Percentiles rank a stretch among this genome's conserved stretches.
Conservation (phyloP, 441 rosid genomes). For the Eruca vesicaria region DNA sequence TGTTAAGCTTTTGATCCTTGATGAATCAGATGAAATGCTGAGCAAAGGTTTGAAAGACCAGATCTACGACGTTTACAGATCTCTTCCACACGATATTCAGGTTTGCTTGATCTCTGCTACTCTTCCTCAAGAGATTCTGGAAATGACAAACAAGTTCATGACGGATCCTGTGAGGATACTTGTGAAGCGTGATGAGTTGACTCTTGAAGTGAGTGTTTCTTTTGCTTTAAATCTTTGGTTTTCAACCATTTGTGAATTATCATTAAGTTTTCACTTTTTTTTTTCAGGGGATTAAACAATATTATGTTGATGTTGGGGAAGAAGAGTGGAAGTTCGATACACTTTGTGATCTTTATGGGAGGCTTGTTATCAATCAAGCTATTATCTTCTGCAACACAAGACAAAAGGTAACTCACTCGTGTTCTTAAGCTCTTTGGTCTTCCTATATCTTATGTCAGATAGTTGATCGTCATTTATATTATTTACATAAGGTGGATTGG, state of each 20-base stretch:
- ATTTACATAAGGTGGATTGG: slow-evolving; percentile 73
- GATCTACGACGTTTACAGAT: slow-evolving; percentile 85
- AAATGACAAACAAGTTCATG: slow-evolving; percentile 90
- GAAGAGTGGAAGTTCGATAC: slow-evolving; percentile 99
- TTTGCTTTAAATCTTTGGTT: not conserved
- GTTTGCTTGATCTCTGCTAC: slow-evolving; percentile 94
- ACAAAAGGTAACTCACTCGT: slow-evolving; percentile 55
- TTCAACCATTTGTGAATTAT: not conserved
- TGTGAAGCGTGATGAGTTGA: slow-evolving; percentile 92
- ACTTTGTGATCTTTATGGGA: slow-evolving; percentile 88
- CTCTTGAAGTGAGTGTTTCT: slow-evolving; percentile 57
- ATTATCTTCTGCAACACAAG: slow-evolving; percentile 97
- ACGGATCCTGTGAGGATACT: slow-evolving; percentile 95
- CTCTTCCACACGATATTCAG: slow-evolving; percentile 96
- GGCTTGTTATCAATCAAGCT: slow-evolving; percentile 82
- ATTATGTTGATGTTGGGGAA: slow-evolving; percentile 85
- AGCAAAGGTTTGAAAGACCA: slow-evolving; percentile 98
- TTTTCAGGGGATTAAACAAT: slow-evolving; percentile 81
- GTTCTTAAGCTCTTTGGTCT: slow-evolving; percentile 3
- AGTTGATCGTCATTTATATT: not conserved
- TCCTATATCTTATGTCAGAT: not conserved
- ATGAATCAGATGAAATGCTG: slow-evolving; percentile 97
- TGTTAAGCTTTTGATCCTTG: slow-evolving; percentile 71
- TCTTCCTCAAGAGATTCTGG: slow-evolving; percentile 95
- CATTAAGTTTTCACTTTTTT: not conserved